phyloP scores from a whole-genome alignment of 2,329 filamentous ascomycete species.

The Cladobotryum protrusum region DNA sequence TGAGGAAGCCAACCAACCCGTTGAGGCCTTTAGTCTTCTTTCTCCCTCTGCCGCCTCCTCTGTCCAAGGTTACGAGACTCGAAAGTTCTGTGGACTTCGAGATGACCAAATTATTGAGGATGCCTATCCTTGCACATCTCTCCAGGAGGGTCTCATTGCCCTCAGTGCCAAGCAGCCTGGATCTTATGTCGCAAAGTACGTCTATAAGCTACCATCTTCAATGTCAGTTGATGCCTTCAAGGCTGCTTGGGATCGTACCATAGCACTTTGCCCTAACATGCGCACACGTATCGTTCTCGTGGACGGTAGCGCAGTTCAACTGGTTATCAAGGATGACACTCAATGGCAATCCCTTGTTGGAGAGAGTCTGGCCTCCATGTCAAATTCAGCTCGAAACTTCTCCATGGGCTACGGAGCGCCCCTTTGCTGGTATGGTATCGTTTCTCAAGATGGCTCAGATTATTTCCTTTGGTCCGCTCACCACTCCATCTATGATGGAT shows the following conservation, averaged over 20 bases:
- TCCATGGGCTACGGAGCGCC: constrained; percentile 8
- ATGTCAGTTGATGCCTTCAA: constrained; percentile 19
- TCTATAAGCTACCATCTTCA: constrained; percentile 6
- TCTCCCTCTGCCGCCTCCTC: no score
- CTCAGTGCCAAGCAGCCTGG: constrained; percentile 25
- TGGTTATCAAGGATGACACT: constrained; percentile 2
- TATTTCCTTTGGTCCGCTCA: neutral
- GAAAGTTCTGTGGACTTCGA: neutral
- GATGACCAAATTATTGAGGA: constrained; percentile 11
- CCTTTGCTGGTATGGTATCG: constrained; percentile 6
- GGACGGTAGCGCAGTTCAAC: neutral
- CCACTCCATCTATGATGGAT: constrained; percentile 16
- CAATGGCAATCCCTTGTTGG: no score
- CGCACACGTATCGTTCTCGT: constrained; percentile 6
- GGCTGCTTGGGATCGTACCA: constrained; percentile 19
- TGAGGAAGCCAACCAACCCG: neutral
- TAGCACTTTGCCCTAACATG: constrained; percentile 8
- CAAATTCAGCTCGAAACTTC: no score
- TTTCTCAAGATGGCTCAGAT: neutral
- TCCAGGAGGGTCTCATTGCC: constrained; percentile 20
- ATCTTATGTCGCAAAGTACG: constrained; percentile 26
- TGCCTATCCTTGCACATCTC: constrained; percentile 18
- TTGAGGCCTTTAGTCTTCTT: no score
- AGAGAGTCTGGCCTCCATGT: no score
- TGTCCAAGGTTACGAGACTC: neutral